Conservation (phyloP, 257 asterid species). For the Oldenlandia corymbosa region DNA sequence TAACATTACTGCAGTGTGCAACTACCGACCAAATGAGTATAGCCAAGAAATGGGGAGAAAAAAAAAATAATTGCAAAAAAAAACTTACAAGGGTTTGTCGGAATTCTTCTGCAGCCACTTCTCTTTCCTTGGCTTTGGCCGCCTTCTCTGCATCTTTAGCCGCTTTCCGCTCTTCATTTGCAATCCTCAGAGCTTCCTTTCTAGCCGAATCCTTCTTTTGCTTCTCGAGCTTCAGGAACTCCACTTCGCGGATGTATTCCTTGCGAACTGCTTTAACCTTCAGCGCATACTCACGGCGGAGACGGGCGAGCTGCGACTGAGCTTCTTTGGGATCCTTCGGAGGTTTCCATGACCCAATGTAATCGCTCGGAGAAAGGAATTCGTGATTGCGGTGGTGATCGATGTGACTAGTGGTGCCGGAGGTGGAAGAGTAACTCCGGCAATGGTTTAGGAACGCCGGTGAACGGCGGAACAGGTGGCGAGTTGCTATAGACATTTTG, state of each 20-base stretch:
- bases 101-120: slow-evolving; percentile 57
- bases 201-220: slow-evolving; percentile 53
- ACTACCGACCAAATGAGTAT: not conserved
- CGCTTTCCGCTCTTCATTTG: slow-evolving; percentile 63
- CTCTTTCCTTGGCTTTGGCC: slow-evolving; percentile 66
- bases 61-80: not conserved
- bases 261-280: slow-evolving; percentile 57
- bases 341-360: slow-evolving; percentile 62
- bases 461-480: slow-evolving; percentile 46
- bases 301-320: slow-evolving; percentile 43
- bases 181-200: slow-evolving; percentile 65
- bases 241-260: slow-evolving; percentile 65
- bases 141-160: slow-evolving; percentile 73
- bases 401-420: slow-evolving; percentile 22
- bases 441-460: slow-evolving; percentile 12
- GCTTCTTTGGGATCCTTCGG: slow-evolving; percentile 68
- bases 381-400: slow-evolving; percentile 38
- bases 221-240: slow-evolving; percentile 63
- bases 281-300: slow-evolving; percentile 62
- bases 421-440: slow-evolving; percentile 28
- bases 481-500: no score
- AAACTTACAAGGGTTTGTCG: slow-evolving; percentile 53
- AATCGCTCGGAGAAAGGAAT: slow-evolving; percentile 43
- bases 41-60: not conserved
- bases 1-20: not conserved